Percentiles rank a stretch among this genome's conserved stretches.
Conservation (phyloP, 352 stramenopile genomes). For the Pythium phragmiticola region DNA sequence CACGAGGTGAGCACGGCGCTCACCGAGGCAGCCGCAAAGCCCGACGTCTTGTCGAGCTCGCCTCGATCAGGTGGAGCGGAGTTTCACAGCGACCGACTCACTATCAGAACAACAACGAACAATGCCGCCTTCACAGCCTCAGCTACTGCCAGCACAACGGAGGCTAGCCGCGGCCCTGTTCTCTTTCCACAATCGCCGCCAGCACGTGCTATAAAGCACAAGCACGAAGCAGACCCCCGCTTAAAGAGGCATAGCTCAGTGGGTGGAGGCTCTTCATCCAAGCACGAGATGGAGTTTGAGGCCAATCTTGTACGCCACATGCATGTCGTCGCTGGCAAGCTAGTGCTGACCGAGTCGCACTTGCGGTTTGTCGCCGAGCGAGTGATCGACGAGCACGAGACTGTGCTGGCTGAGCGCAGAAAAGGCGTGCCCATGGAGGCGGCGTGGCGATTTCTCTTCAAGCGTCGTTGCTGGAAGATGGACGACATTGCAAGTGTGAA, state of each 20-base stretch:
- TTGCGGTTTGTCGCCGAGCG: constrained; percentile 65
- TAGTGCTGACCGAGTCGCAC: constrained; percentile 49
- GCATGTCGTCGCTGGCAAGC: constrained; percentile 64
- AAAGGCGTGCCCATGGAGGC: constrained; percentile 38
- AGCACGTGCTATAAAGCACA: neutral
- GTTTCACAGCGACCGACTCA: neutral
- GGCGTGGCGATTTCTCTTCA: constrained; percentile 71
- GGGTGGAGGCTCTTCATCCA: constrained; percentile 11
- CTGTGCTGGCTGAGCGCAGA: constrained; percentile 53
- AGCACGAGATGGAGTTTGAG: constrained; percentile 39
- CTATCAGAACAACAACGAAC: neutral
- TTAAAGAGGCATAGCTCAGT: constrained; percentile 17
- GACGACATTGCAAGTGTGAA: constrained; percentile 74
- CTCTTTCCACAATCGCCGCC: constrained; percentile 27
- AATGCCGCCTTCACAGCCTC: neutral
- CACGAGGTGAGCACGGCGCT: constrained; percentile 53
- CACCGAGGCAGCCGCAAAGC: constrained; percentile 33
- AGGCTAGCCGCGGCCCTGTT: constrained; percentile 2
- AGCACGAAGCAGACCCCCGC: neutral
- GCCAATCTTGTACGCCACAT: constrained; percentile 76
- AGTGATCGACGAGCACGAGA: constrained; percentile 77
- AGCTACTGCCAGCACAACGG: neutral
- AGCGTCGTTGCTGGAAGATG: constrained; percentile 61
- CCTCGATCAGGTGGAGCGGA: neutral
- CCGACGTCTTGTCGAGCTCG: constrained; percentile 4